Percentiles rank a stretch among this genome's conserved stretches.
phyloP scores from a whole-genome alignment of 208 protist genomes.

The Wallacemonas sp. region DNA sequence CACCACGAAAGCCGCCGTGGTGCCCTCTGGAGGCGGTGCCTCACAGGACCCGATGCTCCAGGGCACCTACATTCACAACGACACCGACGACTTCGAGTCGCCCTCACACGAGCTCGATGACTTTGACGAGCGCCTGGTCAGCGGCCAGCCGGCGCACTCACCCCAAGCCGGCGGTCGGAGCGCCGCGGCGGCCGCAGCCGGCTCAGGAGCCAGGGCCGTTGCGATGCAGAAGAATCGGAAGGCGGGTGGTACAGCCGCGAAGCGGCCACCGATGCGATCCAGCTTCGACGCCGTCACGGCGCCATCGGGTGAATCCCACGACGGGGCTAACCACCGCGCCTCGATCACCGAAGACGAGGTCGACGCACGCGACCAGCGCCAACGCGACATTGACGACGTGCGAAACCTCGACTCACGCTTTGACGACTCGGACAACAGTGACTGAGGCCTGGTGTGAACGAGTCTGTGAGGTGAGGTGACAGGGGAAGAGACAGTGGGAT shows the following conservation, averaged over 20 bases:
- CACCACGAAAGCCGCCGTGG: neutral
- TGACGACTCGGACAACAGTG: conserved; percentile 25
- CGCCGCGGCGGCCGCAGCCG: neutral
- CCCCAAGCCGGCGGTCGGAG: neutral
- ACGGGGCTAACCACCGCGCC: neutral
- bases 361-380: conserved; percentile 31
- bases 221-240: conserved; percentile 6
- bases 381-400: conserved; percentile 60
- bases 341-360: conserved; percentile 37
- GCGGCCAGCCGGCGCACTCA: conserved; percentile 14
- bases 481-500: too few relatives aligned
- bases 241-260: neutral
- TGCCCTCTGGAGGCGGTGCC: neutral
- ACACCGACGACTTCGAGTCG: conserved; percentile 30
- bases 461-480: too few relatives aligned
- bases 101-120: conserved; percentile 42
- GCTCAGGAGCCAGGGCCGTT: neutral
- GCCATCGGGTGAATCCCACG: neutral
- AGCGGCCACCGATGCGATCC: conserved; percentile 11
- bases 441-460: too few relatives aligned
- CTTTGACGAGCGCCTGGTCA: conserved; percentile 45
- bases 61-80: conserved; percentile 60
- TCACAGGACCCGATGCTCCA: conserved; percentile 51
- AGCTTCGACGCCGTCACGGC: neutral
- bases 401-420: conserved; percentile 35